Conservation (phyloP, 495 filamentous ascomycete genomes). For the Daldinia concentrica region DNA sequence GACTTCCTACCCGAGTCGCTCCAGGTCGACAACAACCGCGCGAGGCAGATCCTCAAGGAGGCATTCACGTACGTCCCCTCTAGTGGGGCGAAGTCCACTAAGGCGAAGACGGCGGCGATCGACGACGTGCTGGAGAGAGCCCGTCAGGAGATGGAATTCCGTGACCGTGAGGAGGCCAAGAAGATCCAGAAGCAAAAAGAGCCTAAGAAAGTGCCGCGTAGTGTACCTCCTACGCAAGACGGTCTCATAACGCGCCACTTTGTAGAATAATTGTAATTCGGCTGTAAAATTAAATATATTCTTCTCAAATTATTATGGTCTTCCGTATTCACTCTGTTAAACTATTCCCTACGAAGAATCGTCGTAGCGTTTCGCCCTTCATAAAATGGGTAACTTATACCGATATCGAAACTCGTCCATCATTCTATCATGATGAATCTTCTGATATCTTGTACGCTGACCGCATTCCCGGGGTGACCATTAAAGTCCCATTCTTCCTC, state of each 20-base stretch:
- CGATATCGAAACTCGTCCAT: no score
- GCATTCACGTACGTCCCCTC: neutral
- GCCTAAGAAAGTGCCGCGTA: neutral
- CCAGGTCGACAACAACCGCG: neutral
- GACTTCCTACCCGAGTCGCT: neutral
- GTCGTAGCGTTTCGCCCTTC: no score
- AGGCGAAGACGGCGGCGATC: conserved; percentile 35
- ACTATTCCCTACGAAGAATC: no score
- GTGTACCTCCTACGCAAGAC: no score
- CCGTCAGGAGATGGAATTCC: neutral
- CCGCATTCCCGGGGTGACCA: no score
- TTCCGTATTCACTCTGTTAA: neutral
- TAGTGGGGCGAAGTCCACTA: neutral
- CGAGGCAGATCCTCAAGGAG: conserved; percentile 1
- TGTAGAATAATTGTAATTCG: neutral
- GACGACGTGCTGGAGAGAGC: conserved; percentile 25
- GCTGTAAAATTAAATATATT: neutral
- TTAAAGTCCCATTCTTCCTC: no score
- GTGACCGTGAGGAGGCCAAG: neutral
- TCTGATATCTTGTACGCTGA: no score
- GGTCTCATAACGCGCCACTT: neutral
- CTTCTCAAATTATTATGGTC: neutral
- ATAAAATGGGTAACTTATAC: no score
- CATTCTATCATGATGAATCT: no score
- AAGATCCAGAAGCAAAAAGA: neutral